Evolutionary conservation across 345 rosid genomes (phyloP).

Genomic region (Draba incana): DNA sequence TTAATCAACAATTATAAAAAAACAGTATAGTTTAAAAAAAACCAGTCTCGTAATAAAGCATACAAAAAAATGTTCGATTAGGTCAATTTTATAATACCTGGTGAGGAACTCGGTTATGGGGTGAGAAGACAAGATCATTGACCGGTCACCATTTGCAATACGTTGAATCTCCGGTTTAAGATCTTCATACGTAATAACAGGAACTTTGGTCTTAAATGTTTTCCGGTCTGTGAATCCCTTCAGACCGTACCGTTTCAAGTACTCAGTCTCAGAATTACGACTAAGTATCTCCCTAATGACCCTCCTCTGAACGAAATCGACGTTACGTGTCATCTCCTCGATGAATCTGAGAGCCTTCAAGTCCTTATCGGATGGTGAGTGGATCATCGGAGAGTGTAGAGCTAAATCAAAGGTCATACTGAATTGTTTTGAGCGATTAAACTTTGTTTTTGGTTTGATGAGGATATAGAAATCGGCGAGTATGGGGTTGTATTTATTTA

Average conservation of each 20-base stretch:
- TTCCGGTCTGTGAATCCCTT: conserved; percentile 57
- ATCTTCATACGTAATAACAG: conserved; percentile 67
- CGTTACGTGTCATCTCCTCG: conserved; percentile 61
- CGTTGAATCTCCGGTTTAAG: conserved; percentile 73
- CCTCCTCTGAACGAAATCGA: conserved; percentile 55
- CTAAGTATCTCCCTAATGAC: conserved; percentile 55
- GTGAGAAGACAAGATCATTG: conserved; percentile 63
- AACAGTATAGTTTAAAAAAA: no score
- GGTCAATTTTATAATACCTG: conserved; percentile 41
- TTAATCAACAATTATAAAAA: background rate
- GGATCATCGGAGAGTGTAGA: conserved; percentile 47
- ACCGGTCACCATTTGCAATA: conserved; percentile 72
- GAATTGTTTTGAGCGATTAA: background rate
- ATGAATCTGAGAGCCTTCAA: conserved; percentile 64
- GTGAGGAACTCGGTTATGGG: conserved; percentile 77
- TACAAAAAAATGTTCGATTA: no score
- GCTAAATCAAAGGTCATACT: conserved; percentile 59
- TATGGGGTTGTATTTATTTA: conserved; percentile 20
- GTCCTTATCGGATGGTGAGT: conserved; percentile 52
- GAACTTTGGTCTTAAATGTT: conserved; percentile 57
- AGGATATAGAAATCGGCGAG: conserved; percentile 10
- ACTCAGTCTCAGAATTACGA: conserved; percentile 65
- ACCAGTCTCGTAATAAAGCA: no score
- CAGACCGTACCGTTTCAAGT: conserved; percentile 53
- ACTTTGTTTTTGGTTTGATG: conserved; percentile 6